A percentile compares a stretch with the other conserved stretches of the same genome.
Conservation (phyloP, 2,329 filamentous ascomycete genomes). For the Phaeosphaeria sp. region DNA sequence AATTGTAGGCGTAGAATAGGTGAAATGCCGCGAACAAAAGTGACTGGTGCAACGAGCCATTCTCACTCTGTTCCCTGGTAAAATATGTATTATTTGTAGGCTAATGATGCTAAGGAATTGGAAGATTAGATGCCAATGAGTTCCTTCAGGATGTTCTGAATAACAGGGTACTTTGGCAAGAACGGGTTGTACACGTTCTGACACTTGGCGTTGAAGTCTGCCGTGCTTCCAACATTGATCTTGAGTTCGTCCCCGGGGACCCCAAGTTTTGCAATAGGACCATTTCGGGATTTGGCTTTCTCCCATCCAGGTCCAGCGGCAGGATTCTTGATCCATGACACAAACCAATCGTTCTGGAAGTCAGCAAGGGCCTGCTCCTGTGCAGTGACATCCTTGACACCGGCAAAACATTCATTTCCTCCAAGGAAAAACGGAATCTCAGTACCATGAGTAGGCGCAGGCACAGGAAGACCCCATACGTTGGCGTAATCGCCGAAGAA, state of each 20-base stretch:
- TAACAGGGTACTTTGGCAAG: slow-evolving; percentile 27
- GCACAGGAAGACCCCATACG: slow-evolving; percentile 29
- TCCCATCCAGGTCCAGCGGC: slow-evolving; percentile 52
- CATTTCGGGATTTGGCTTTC: slow-evolving; percentile 37
- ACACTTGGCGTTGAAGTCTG: slow-evolving; percentile 45
- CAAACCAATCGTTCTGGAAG: slow-evolving; percentile 52
- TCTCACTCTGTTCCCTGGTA: too few species aligned
- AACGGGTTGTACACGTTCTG: slow-evolving; percentile 35
- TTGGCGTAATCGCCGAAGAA: slow-evolving; percentile 53
- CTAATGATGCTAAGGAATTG: not conserved
- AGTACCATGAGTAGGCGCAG: slow-evolving; percentile 48
- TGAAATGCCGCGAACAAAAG: too few species aligned
- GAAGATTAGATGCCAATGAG: not conserved
- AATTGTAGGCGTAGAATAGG: too few species aligned
- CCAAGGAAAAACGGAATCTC: slow-evolving; percentile 57
- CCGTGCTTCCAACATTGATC: slow-evolving; percentile 33
- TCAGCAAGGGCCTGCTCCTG: slow-evolving; percentile 52
- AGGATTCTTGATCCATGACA: slow-evolving; percentile 55
- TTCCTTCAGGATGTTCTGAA: slow-evolving; percentile 16
- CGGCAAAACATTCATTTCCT: slow-evolving; percentile 53
- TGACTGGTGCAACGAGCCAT: too few species aligned
- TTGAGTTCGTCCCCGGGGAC: slow-evolving; percentile 45
- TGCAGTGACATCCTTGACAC: slow-evolving; percentile 42
- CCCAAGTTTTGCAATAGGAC: slow-evolving; percentile 42
- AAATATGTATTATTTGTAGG: too few species aligned